These are phyloP conservation scores for Claviceps spartinae DNA, from an alignment of 2,329 filamentous ascomycete genomes.

Conservation along the genomic window DNA sequence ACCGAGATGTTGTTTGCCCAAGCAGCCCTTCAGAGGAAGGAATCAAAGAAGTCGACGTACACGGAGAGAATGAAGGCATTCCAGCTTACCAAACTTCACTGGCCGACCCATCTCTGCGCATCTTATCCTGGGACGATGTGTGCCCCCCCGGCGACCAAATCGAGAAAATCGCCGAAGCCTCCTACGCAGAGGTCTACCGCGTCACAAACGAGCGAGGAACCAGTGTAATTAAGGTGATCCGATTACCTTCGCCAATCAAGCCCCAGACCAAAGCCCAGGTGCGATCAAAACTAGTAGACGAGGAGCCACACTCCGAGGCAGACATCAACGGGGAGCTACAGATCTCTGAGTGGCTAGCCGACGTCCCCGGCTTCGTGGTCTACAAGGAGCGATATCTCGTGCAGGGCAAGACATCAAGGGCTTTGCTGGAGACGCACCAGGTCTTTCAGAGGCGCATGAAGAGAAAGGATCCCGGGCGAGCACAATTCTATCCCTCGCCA, in stretches of 20 bases:
- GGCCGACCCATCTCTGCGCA: slow-evolving; percentile 20
- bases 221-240: slow-evolving; percentile 52
- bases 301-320: slow-evolving; percentile 40
- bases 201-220: slow-evolving; percentile 44
- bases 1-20: background rate
- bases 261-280: slow-evolving; percentile 43
- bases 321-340: slow-evolving; percentile 45
- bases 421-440: slow-evolving; percentile 46
- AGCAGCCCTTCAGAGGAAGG: background rate
- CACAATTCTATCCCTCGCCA: slow-evolving; percentile 50
- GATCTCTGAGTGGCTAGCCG: slow-evolving; percentile 50
- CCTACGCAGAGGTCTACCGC: slow-evolving; percentile 52
- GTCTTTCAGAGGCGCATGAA: slow-evolving; percentile 40
- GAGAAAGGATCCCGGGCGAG: slow-evolving; percentile 38
- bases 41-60: too few relatives aligned
- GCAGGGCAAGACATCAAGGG: slow-evolving; percentile 37
- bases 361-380: slow-evolving; percentile 50
- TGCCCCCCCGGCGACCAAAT: slow-evolving; percentile 39
- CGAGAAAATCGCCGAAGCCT: slow-evolving; percentile 52
- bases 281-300: slow-evolving; percentile 40
- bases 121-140: slow-evolving; percentile 44
- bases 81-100: background rate
- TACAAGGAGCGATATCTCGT: slow-evolving; percentile 53
- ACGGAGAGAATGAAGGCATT: slow-evolving; percentile 6
- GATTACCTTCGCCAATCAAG: slow-evolving; percentile 44